Percentiles rank a stretch among this genome's conserved stretches.
phyloP scores from a whole-genome alignment of 495 filamentous ascomycete species.

The Xylaria acuta region DNA sequence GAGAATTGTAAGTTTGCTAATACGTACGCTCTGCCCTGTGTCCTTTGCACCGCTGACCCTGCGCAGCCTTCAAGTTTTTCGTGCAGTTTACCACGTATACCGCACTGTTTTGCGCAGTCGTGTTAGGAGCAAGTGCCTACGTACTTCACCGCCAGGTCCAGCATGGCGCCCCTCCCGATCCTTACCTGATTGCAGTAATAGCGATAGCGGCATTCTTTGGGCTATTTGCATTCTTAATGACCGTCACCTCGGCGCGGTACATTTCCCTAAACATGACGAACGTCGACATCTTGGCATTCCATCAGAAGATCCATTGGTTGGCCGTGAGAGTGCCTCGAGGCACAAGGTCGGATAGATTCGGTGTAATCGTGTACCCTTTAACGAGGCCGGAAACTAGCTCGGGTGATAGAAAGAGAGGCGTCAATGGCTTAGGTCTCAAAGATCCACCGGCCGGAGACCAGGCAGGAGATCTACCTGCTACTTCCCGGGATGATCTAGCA shows the following conservation, averaged over 20 bases:
- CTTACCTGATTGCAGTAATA: slow-evolving; percentile 45
- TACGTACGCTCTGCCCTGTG: neutral
- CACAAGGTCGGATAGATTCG: slow-evolving; percentile 48
- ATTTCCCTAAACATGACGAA: slow-evolving; percentile 76
- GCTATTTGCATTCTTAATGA: slow-evolving; percentile 78
- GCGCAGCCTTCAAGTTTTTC: slow-evolving; percentile 81
- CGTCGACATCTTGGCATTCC: slow-evolving; percentile 74
- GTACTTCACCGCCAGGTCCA: slow-evolving; percentile 36
- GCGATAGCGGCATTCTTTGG: slow-evolving; percentile 68
- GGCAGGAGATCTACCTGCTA: slow-evolving; percentile 1
- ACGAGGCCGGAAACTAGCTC: slow-evolving; percentile 27
- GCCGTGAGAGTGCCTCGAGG: slow-evolving; percentile 72
- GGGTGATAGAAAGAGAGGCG: slow-evolving; percentile 20
- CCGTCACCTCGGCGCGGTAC: slow-evolving; percentile 70
- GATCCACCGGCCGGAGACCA: slow-evolving; percentile 12
- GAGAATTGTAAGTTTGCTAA: slow-evolving; percentile 62
- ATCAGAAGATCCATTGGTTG: slow-evolving; percentile 69
- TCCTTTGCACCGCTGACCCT: slow-evolving; percentile 20
- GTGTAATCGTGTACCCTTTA: slow-evolving; percentile 50
- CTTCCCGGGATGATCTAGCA: slow-evolving; percentile 50
- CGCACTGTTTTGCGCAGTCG: slow-evolving; percentile 67
- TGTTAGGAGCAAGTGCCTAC: slow-evolving; percentile 57
- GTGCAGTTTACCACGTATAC: slow-evolving; percentile 82
- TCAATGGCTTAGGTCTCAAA: neutral
- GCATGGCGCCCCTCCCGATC: slow-evolving; percentile 40